Base-by-base conservation (phyloP, 805 yeast species). In the Candida ortonii region DNA sequence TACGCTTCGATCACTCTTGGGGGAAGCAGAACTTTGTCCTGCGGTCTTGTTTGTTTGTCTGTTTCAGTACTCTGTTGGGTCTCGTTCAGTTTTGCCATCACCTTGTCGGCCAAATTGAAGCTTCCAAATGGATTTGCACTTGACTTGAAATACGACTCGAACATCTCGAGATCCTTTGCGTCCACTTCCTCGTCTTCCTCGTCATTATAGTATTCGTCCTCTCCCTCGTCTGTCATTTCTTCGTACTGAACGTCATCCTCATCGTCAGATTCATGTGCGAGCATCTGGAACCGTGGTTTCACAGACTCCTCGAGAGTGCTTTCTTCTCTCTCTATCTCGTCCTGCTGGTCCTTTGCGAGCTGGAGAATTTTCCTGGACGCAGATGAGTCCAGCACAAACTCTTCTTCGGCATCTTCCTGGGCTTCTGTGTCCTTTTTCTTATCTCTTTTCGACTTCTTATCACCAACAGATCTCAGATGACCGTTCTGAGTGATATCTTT, bases 1-100 rank as follows among this genome's bases (percentile, higher is more conserved):
- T 90, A 93, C 1, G 96, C 97, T 45, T 84, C 88, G 52, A 93
- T 88, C 36, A 93, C 97, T 59, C 93, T 89, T 38, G 96, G 96
- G 6, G 99, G 98, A 39, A 93, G 70, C 49, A 84, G 71, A 4
- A 90, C 96, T 33, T 81, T 86, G 49, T 86, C 90, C 14, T 57
- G 65, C 11, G 71, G 76, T 59, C 65, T 69, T 48, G 57, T 60
- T 17, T 34, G 34, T 16, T 39, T 33, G 28, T 53, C 50, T 31
- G 49, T 49, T 32, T 58, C 62, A 22, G 44, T 51, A n/a, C n/a
- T n/a, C 28, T 44, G 46, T 32, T 59, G 61, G 47, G 83, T 80
- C 59, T 84, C 93, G 49, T 80, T 78, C 36, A 90, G 78, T 43
- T 88, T 84, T 20, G 88, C 96, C 84, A 90, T 73, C 49, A 93